Conservation (phyloP, 306 rosid genomes). For the Glycine tomentella region DNA sequence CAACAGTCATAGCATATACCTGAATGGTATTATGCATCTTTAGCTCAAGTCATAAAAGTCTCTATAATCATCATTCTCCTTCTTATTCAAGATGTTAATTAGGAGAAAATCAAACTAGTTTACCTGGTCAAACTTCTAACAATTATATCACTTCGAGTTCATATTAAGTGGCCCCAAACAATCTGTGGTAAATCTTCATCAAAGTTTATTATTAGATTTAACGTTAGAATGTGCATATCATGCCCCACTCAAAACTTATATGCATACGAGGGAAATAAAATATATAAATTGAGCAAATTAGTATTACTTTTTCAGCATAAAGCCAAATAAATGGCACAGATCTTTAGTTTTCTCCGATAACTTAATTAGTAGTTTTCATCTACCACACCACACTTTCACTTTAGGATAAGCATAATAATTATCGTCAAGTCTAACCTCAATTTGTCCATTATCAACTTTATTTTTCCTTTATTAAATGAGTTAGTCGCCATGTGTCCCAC, state of each 20-base stretch:
- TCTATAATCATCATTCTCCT: background rate
- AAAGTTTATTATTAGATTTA: background rate
- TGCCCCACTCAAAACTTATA: background rate
- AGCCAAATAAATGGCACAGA: conserved; percentile 43
- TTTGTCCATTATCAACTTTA: conserved; percentile 44
- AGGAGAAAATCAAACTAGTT: background rate
- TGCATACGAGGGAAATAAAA: background rate
- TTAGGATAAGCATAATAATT: conserved; percentile 57
- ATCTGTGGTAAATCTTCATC: conserved; percentile 1
- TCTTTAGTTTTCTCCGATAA: conserved; percentile 34
- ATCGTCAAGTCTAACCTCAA: conserved; percentile 30
- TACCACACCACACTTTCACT: background rate
- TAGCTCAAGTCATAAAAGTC: background rate
- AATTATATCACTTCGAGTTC: background rate
- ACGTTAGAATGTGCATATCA: background rate
- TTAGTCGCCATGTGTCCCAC: conserved; percentile 50
- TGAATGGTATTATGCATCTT: background rate
- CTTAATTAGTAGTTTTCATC: conserved; percentile 33
- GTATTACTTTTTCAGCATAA: conserved; percentile 7
- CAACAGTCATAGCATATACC: background rate
- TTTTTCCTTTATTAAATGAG: conserved; percentile 42
- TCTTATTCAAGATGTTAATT: conserved; percentile 23
- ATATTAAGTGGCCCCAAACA: background rate
- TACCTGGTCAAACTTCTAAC: background rate
- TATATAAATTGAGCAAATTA: background rate